A percentile compares a stretch with the other conserved stretches of the same genome.
Conservation (phyloP, 805 yeast species). For the Lachancea sp. region DNA sequence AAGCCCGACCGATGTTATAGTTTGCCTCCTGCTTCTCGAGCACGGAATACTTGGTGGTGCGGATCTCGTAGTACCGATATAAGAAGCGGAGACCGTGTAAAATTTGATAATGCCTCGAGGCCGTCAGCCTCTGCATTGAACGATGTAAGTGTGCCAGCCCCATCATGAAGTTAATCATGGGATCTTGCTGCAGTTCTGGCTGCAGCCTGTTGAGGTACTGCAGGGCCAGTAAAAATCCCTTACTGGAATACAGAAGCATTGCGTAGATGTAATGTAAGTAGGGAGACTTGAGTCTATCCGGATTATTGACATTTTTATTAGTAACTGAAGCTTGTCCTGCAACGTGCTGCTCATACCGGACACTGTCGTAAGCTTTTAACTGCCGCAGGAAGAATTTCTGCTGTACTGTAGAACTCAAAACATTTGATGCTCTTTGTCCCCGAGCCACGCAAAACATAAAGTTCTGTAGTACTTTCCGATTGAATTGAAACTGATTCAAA, state of each 20-base stretch:
- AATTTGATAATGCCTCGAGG: constrained; percentile 79
- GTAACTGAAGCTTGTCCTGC: constrained; percentile 75
- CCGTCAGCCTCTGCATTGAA: constrained; percentile 83
- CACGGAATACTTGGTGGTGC: constrained; percentile 34
- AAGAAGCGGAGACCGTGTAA: constrained; percentile 80
- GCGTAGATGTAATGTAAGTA: constrained; percentile 75
- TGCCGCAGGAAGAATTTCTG: constrained; percentile 89
- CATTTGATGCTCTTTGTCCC: constrained; percentile 52
- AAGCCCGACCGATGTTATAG: constrained; percentile 78
- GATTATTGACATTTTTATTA: constrained; percentile 41
- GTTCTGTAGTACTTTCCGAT: constrained; percentile 57
- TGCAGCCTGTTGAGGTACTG: constrained; percentile 71
- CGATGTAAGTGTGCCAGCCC: constrained; percentile 83
- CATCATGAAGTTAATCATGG: constrained; percentile 65
- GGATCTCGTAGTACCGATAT: constrained; percentile 56
- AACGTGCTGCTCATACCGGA: constrained; percentile 46
- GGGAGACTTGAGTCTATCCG: constrained; percentile 47
- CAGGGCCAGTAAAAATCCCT: constrained; percentile 76
- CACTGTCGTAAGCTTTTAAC: constrained; percentile 78
- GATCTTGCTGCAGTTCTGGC: constrained; percentile 61
- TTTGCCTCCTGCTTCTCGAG: constrained; percentile 66
- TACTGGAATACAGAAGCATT: constrained; percentile 69
- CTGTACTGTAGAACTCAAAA: constrained; percentile 70
- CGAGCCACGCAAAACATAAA: constrained; percentile 58
- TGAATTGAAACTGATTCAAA: constrained; percentile 67